Base-by-base conservation (phyloP, 2,329 filamentous ascomycete species). In the Pyrenophora seminiperda region DNA sequence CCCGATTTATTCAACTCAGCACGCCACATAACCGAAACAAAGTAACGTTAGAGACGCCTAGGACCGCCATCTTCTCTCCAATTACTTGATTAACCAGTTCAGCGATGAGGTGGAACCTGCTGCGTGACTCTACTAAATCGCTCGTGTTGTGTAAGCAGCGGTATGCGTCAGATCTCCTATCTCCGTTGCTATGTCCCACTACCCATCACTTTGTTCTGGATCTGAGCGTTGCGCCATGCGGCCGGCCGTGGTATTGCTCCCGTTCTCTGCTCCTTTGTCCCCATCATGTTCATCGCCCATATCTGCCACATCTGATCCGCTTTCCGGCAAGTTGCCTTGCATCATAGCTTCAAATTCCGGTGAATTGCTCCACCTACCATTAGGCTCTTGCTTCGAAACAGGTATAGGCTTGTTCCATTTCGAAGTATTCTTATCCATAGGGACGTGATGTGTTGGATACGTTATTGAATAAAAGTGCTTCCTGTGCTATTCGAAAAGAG, bases 381-480 rank as follows among this genome's bases (percentile, higher is more conserved):
- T 37, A 37, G 18, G 17, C 18, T 37, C 33, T 37, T 37, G 33
- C 33, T 37, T 37, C 33, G 18, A 37, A 20, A 37, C 33, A 37
- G 9, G 5, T 7, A 37, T 20, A 37, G 9, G 17, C 18, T 7
- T 37, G 17, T 37, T 37, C 18, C 33, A 37, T 20, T 37, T 7
- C 33, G 31, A 37, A 37, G 33, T 20, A 37, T 20, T 13, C 11
- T 13, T 20, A 11, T 37, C 10, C 22, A 37, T 37, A 37, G 10
- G 18, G 33, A 37, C 18, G 33, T 37, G 33, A 20, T 37, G 14
- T 20, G 33, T 37, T 20, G 18, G 18, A 22, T 37, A 37, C 19
- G 14, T 37, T 37, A 13, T 37, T 37, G 33, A 37, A 37, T 37
- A 37, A 20, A 37, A 37, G 2, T 37, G 33, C 33, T 36, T 36